phyloP scores from a whole-genome alignment of 495 filamentous ascomycete genomes.

The Xylaria bambusicola region DNA sequence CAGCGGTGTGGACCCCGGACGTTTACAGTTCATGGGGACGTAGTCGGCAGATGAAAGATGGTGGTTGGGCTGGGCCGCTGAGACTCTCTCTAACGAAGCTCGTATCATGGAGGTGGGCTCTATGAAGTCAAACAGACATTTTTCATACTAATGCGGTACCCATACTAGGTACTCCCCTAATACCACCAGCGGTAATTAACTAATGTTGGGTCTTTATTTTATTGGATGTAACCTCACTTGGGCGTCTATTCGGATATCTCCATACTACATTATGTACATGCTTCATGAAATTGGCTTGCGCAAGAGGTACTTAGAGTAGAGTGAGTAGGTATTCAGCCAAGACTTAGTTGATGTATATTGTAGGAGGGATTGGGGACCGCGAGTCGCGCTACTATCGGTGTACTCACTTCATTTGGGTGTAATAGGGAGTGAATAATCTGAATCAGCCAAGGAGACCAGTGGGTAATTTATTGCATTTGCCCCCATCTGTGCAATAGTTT shows the following conservation, averaged over 20 bases:
- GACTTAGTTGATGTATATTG: background rate
- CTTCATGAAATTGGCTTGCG: too few relatives aligned
- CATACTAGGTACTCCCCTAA: too few relatives aligned
- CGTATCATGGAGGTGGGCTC: slow-evolving; percentile 33
- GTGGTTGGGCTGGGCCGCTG: slow-evolving; percentile 18
- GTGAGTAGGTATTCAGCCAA: too few relatives aligned
- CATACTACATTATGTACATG: too few relatives aligned
- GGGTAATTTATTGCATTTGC: background rate
- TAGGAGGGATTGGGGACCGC: background rate
- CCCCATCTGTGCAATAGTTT: slow-evolving; percentile 11
- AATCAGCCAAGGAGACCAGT: slow-evolving; percentile 12
- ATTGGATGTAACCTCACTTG: too few relatives aligned
- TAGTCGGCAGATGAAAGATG: slow-evolving; percentile 16
- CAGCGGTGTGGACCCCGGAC: slow-evolving; percentile 2
- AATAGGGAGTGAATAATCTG: background rate
- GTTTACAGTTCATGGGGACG: slow-evolving; percentile 17
- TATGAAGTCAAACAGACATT: slow-evolving; percentile 1
- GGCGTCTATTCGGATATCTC: background rate
- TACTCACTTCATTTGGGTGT: background rate
- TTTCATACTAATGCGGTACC: too few relatives aligned
- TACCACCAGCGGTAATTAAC: too few relatives aligned
- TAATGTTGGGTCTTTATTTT: background rate
- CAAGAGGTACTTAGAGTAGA: too few relatives aligned
- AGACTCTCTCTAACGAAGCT: slow-evolving; percentile 30
- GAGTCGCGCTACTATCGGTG: background rate